Evolutionary conservation across 2,329 filamentous ascomycete genomes (phyloP), one percentile per base, ranked within the genome.

Genomic region (Metarhizium rileyi): DNA sequence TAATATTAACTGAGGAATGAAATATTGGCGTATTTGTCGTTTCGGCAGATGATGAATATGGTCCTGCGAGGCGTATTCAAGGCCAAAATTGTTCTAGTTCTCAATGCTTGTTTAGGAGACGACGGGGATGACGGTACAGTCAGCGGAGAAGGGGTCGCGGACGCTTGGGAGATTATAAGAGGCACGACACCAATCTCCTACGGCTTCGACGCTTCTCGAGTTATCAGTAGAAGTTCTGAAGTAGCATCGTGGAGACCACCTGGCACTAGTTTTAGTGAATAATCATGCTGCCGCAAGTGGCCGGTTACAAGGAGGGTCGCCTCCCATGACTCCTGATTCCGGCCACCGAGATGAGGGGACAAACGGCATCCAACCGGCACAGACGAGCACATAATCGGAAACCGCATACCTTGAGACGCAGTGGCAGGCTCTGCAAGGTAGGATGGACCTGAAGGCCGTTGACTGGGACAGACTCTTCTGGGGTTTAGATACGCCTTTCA

Each of bases 391-490:
- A 20, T 55, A 57, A 7, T 38, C 38, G 3, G 51, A 54, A 6
- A 45, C 50, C 23, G 50, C 55, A 14, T 55, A 55, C 14, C 53
- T 63, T 5, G 62, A 63, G 25, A 56, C 58, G 40, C 56, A 58
- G 41, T 57, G 60, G 56, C 57, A 58, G 8, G 54, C 56, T 35
- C 48, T 65, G 1, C 61, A 62, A 25, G 57, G 58, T 0, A 57
- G 58, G 18, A 61, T 63, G 57, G 59, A 64, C n/a, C 45, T 67
- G 22, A 62, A 67, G 41, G 57, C 56, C 5, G 63, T 67, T 53
- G 64, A 67, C 44, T 67, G 65, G 63, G 64, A 67, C 36, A 59
- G 58, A 41, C 48, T 67, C 14, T 59, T 67, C 46, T 66, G 63
- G 58, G 61, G 62, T 1, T 46, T 67, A 22, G 65, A 67, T 43